Conservation (phyloP, 305 asterid species). For the Plantago lanceolata region DNA sequence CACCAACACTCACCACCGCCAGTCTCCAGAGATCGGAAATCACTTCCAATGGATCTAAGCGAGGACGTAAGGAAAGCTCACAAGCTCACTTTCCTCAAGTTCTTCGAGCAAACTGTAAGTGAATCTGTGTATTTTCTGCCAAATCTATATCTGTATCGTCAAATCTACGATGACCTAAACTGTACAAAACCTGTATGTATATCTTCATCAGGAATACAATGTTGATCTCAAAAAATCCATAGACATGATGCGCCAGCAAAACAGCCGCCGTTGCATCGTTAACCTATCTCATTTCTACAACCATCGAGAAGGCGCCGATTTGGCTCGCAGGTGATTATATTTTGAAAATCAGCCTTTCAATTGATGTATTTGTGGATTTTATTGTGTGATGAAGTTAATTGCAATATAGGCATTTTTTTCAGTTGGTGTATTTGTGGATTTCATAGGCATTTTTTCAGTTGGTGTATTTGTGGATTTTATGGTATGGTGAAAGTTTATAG, state of each 20-base stretch:
- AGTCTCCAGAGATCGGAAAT: constrained; percentile 9
- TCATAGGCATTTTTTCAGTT: neutral
- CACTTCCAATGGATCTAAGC: constrained; percentile 68
- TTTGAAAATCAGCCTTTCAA: neutral
- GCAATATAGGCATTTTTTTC: neutral
- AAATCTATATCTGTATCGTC: neutral
- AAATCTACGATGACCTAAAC: constrained; percentile 5
- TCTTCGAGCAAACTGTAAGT: constrained; percentile 80
- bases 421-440: neutral
- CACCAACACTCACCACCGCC: constrained; percentile 5
- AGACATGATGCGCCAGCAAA: constrained; percentile 53
- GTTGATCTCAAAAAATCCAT: constrained; percentile 55
- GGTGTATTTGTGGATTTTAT: neutral
- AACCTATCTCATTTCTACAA: constrained; percentile 79
- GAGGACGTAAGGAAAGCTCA: constrained; percentile 76
- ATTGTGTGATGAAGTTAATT: neutral
- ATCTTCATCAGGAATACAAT: constrained; percentile 46
- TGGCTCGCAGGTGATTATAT: constrained; percentile 75
- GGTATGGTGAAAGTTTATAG: neutral
- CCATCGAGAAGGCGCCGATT: constrained; percentile 65
- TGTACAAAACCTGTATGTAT: neutral
- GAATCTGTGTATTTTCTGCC: neutral
- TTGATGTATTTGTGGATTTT: neutral
- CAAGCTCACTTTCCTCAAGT: constrained; percentile 74
- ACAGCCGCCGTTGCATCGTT: constrained; percentile 68